Conservation (phyloP, 2,329 filamentous ascomycete genomes). For the Cyclaneusma minus region DNA sequence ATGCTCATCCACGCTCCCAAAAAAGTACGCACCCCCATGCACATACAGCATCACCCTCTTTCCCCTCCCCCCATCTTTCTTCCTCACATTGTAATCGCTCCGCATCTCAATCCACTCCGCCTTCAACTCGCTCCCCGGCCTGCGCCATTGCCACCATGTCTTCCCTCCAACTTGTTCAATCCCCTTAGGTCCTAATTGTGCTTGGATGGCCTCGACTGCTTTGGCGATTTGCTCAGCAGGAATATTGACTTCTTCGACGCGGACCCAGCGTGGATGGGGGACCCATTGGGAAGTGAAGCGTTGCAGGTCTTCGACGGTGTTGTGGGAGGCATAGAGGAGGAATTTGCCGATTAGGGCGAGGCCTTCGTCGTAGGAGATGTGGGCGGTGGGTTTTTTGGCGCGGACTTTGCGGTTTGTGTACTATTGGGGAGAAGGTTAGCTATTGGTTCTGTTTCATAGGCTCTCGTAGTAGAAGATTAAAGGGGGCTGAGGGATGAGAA, state of each 20-base stretch:
- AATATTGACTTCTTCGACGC: slow-evolving; percentile 54
- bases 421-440: slow-evolving; percentile 25
- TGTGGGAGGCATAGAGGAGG: slow-evolving; percentile 67
- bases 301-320: slow-evolving; percentile 87
- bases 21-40: slow-evolving; percentile 90
- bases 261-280: slow-evolving; percentile 77
- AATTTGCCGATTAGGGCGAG: slow-evolving; percentile 78
- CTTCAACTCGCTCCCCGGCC: slow-evolving; percentile 46
- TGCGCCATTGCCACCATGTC: slow-evolving; percentile 83
- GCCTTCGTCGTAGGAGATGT: slow-evolving; percentile 89
- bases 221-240: slow-evolving; percentile 44
- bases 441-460: slow-evolving; percentile 1
- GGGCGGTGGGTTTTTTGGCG: slow-evolving; percentile 68
- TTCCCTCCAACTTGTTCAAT: slow-evolving; percentile 63
- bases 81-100: slow-evolving; percentile 59
- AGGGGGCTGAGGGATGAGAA: slow-evolving; percentile 2
- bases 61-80: slow-evolving; percentile 39
- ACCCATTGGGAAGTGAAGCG: slow-evolving; percentile 87
- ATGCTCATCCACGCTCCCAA: slow-evolving; percentile 90
- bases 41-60: slow-evolving; percentile 83
- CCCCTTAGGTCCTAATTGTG: slow-evolving; percentile 65
- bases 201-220: slow-evolving; percentile 51
- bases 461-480: background rate
- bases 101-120: slow-evolving; percentile 98
- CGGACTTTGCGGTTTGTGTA: slow-evolving; percentile 68